Evolutionary conservation across 169 alveolate genomes (phyloP).

Genomic region (Blepharisma undulans): DNA sequence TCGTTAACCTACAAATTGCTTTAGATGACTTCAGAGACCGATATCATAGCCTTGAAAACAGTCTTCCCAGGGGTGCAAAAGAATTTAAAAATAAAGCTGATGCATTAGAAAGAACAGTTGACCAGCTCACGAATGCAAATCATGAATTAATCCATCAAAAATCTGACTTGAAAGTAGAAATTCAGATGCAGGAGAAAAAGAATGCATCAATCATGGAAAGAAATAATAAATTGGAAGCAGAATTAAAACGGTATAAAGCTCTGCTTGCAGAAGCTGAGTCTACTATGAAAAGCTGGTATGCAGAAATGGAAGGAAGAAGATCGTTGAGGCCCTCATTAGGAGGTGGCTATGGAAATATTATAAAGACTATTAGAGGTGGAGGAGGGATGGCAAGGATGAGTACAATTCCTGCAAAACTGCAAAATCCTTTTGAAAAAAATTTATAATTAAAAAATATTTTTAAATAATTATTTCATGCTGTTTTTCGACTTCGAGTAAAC

Average conservation of each 20-base stretch:
- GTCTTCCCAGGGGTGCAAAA: background rate
- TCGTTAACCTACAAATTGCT: constrained; percentile 7
- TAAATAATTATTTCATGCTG: background rate
- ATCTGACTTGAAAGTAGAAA: background rate
- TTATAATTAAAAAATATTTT: too few species aligned
- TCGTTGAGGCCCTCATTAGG: background rate
- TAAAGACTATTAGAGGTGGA: background rate
- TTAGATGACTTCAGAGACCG: background rate
- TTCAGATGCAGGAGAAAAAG: background rate
- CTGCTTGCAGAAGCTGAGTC: background rate
- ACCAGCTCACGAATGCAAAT: constrained; percentile 26
- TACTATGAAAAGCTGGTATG: background rate
- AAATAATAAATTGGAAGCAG: background rate
- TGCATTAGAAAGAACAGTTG: background rate
- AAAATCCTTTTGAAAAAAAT: background rate
- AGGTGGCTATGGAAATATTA: background rate
- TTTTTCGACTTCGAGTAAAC: background rate
- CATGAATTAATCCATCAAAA: constrained; percentile 11
- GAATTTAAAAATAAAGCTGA: background rate
- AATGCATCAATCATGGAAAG: background rate
- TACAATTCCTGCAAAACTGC: background rate
- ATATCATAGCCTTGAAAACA: background rate
- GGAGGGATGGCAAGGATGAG: background rate
- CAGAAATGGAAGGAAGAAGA: background rate
- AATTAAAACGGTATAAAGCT: background rate